Evolutionary conservation across 202 grass and related monocot genomes (phyloP).

Genomic region (Dendrocalamus latiflorus): DNA sequence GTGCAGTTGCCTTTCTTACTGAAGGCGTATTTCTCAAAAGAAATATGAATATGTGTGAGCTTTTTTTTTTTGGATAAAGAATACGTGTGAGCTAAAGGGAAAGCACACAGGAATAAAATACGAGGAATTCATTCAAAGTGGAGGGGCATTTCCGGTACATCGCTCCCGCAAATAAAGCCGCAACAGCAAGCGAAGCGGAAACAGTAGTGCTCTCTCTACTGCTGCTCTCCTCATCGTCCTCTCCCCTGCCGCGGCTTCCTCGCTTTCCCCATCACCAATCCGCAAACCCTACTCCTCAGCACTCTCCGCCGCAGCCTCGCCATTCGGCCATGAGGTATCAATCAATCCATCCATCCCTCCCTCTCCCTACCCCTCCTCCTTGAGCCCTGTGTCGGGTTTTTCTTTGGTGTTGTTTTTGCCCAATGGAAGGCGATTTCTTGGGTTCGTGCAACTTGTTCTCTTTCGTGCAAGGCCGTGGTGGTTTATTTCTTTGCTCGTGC

Average conservation of each 20-base stretch:
- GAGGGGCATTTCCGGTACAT: too few relatives aligned
- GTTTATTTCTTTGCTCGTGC: not conserved
- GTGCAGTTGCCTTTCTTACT: not conserved
- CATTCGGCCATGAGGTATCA: slow-evolving; percentile 30
- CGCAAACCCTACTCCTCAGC: not conserved
- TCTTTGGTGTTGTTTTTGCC: not conserved
- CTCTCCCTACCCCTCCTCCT: not conserved
- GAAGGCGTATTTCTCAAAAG: not conserved
- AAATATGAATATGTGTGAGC: too few relatives aligned
- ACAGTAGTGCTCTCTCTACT: not conserved
- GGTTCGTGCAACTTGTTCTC: not conserved
- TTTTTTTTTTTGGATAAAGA: not conserved
- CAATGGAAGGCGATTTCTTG: not conserved
- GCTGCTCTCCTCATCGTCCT: slow-evolving; percentile 11
- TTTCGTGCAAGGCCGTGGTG: not conserved
- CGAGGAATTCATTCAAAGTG: not conserved
- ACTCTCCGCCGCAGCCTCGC: not conserved
- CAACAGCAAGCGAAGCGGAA: not conserved
- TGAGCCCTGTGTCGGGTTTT: not conserved
- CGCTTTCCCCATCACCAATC: slow-evolving; percentile 12
- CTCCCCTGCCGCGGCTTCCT: not conserved
- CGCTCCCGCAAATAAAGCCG: not conserved
- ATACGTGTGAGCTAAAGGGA: not conserved
- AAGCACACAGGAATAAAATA: not conserved
- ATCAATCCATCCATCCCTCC: not conserved